phyloP scores from a whole-genome alignment of 2,329 filamentous ascomycete genomes.

The Aspergillus chevalieri region DNA sequence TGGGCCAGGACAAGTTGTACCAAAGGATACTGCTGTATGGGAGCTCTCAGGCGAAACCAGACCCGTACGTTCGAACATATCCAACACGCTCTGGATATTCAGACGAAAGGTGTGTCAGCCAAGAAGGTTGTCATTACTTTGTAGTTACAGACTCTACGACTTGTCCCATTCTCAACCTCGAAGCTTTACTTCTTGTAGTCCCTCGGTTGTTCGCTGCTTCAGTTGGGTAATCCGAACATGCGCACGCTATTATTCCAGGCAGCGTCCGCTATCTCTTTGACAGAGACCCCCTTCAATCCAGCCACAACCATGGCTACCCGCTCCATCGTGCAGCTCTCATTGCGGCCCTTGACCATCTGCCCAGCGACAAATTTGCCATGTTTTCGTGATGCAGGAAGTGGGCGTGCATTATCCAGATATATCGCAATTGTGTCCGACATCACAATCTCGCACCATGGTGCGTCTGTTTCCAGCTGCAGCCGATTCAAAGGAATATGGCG shows the following conservation, averaged over 20 bases:
- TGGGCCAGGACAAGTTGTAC: neutral
- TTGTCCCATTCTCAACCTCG: too few relatives aligned
- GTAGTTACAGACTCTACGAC: neutral
- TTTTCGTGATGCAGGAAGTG: slow-evolving; percentile 42
- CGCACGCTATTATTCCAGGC: slow-evolving; percentile 33
- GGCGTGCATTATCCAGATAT: slow-evolving; percentile 36
- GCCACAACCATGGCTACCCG: slow-evolving; percentile 45
- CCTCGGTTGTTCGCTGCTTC: too few relatives aligned
- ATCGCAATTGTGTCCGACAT: slow-evolving; percentile 34
- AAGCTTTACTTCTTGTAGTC: too few relatives aligned
- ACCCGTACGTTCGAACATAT: neutral
- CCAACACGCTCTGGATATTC: neutral
- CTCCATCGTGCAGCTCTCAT: slow-evolving; percentile 47
- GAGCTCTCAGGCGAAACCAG: neutral
- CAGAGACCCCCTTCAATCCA: slow-evolving; percentile 39
- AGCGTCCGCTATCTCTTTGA: slow-evolving; percentile 40
- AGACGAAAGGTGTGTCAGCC: neutral
- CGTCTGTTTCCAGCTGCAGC: slow-evolving; percentile 46
- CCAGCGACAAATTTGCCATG: slow-evolving; percentile 44
- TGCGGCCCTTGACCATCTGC: slow-evolving; percentile 43
- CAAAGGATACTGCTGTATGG: neutral
- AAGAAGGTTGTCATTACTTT: neutral
- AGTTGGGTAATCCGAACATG: slow-evolving; percentile 23
- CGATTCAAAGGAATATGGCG: slow-evolving; percentile 34
- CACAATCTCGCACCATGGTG: slow-evolving; percentile 44